Percentiles rank a stretch among this genome's conserved stretches.
Conservation (phyloP, 345 rosid genomes). For the Fremontodendron californicum region DNA sequence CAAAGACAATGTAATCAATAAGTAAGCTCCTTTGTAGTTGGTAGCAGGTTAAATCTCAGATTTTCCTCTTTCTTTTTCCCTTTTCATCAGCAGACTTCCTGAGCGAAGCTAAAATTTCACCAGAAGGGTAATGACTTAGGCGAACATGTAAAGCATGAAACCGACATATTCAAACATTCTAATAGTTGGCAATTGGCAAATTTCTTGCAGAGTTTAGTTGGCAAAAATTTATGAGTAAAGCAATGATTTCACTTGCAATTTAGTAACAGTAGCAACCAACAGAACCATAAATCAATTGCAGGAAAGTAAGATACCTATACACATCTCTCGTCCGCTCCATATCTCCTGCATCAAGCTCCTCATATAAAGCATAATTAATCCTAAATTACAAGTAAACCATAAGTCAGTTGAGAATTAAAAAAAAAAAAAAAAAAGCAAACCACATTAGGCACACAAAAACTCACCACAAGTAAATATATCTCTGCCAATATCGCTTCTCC, state of each 20-base stretch:
- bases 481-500: slow-evolving; percentile 90
- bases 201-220: too few relatives aligned
- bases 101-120: background rate
- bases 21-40: background rate
- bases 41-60: background rate
- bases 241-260: too few relatives aligned
- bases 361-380: slow-evolving; percentile 86
- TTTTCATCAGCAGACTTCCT: background rate
- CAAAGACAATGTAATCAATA: background rate
- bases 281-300: too few relatives aligned
- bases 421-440: background rate
- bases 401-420: background rate
- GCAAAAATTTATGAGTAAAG: too few relatives aligned
- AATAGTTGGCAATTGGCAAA: too few relatives aligned
- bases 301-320: slow-evolving; percentile 32
- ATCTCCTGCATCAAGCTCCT: slow-evolving; percentile 82
- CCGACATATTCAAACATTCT: background rate
- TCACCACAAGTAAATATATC: slow-evolving; percentile 72
- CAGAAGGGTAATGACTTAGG: background rate
- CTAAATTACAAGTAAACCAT: background rate
- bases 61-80: background rate
- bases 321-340: slow-evolving; percentile 68
- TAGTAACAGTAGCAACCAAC: too few relatives aligned
- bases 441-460: background rate
- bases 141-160: background rate